Base-by-base conservation (phyloP, 2,329 filamentous ascomycete genomes). In the Aotearoamyces nothofagi region DNA sequence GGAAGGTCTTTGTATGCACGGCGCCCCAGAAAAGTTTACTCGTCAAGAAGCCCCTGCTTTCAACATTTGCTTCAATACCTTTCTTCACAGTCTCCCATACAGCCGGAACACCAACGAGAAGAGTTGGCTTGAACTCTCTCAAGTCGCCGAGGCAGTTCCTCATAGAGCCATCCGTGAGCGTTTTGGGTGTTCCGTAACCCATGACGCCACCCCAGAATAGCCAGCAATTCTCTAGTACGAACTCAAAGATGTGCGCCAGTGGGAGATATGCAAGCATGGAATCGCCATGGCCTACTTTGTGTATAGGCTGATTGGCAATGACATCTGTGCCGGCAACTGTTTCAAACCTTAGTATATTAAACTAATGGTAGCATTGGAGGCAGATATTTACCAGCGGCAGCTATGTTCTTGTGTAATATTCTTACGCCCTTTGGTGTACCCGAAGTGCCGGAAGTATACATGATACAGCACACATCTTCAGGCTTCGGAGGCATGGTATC, bases 81-180 rank as follows among this genome's bases (percentile, higher is more conserved):
- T 98, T 98, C 61, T 83, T 86, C 45, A 96, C 78, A 1, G 82
- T 86, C 58, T 96, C 90, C 86, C 87, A 98, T 17, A 96, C 78
- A 32, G 92, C 86, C 1, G 90, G 90, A 4, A 98, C 90, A 50
- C 90, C 90, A 20, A 94, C 78, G 49, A 98, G 68, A 46, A 93
- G 69, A 1, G 84, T 90, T 1, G 90, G 90, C 41, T 68, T 69
- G 51, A 94, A 78, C 49, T 93, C 84, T 34, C 80, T 78, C 57
- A 98, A 93, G 45, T 98, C 90, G 42, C 90, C 87, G 42, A 75
- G 71, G 59, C 81, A 94, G 56, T 94, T 87, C 40, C 75, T 74
- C 56, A 93, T 78, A 11, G 80, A 90, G 3, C 61, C 56, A 49
- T 96, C 86, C 7, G 86, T 80, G 33, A 96, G 64, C 0, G 90